Evolutionary conservation across 768 basidiomycete genomes (phyloP), one percentile per base, ranked within the genome.

Genomic region (Rhizopogon vesiculosus): DNA sequence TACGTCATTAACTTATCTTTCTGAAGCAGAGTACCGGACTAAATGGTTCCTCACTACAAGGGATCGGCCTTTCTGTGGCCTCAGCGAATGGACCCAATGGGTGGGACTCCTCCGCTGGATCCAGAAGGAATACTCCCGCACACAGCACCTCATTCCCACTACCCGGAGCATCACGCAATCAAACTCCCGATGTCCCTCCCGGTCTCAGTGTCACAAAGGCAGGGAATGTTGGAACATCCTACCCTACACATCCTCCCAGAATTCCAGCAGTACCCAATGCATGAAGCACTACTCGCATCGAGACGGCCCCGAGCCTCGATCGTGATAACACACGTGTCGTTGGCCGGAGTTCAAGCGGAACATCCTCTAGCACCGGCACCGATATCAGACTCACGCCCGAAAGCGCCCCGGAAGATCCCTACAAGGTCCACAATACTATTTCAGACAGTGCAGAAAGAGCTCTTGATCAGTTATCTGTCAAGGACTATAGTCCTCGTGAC

Each of bases 361-460:
- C 25, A 8, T 50, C 62, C 3, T 65, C 67, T 12, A n/a, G n/a
- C n/a, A n/a, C n/a, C n/a, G n/a, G n/a, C n/a, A n/a, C n/a, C n/a
- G n/a, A n/a, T n/a, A n/a, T n/a, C n/a, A n/a, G n/a, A n/a, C n/a
- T n/a, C n/a, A n/a, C n/a, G n/a, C n/a, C n/a, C n/a, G n/a, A n/a
- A n/a, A n/a, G n/a, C n/a, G n/a, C n/a, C n/a, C n/a, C n/a, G n/a
- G n/a, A n/a, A n/a, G n/a, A n/a, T n/a, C n/a, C n/a, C n/a, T n/a
- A n/a, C n/a, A n/a, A n/a, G n/a, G n/a, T n/a, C n/a, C n/a, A n/a
- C n/a, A n/a, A n/a, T n/a, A n/a, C n/a, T n/a, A n/a, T n/a, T n/a
- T n/a, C n/a, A n/a, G n/a, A n/a, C n/a, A 46, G 55, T 13, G 60
- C 69, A 59, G 68, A 69, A 28, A 62, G 64, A 51, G 69, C 67